Conservation (phyloP, 2,329 filamentous ascomycete genomes). For the Aureobasidium leucospermi region DNA sequence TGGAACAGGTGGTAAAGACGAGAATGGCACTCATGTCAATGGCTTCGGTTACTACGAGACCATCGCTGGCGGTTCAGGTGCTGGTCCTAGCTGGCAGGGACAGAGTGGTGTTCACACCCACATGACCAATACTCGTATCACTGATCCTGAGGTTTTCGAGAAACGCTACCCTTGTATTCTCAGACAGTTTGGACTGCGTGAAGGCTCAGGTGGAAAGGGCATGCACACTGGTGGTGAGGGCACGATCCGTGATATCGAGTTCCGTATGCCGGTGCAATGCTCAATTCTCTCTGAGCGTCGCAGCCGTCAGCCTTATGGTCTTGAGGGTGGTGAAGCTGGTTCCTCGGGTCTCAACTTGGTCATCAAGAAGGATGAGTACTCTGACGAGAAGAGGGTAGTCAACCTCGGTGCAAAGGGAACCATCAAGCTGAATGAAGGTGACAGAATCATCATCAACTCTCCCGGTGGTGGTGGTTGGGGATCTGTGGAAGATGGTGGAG, state of each 20-base stretch:
- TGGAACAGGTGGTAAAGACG: conserved; percentile 60
- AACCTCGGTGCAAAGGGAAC: conserved; percentile 11
- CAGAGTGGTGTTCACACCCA: conserved; percentile 65
- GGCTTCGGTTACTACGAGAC: conserved; percentile 80
- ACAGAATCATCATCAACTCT: conserved; percentile 12
- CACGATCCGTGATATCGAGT: conserved; percentile 67
- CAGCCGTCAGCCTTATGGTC: conserved; percentile 66
- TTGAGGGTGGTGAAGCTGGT: conserved; percentile 70
- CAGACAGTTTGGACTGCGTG: conserved; percentile 55
- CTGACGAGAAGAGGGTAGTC: conserved; percentile 1
- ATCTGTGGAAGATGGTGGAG: not conserved
- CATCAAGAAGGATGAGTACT: conserved; percentile 40
- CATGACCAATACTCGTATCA: conserved; percentile 76
- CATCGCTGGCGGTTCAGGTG: conserved; percentile 65
- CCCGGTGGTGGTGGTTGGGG: conserved; percentile 13
- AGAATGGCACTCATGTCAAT: conserved; percentile 46
- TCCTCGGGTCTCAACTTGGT: conserved; percentile 73
- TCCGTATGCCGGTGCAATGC: conserved; percentile 65
- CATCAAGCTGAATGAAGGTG: conserved; percentile 2
- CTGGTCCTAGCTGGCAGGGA: conserved; percentile 62
- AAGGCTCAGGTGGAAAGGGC: conserved; percentile 54
- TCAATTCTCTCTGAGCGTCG: conserved; percentile 67
- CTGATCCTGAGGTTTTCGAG: conserved; percentile 68
- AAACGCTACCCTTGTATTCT: conserved; percentile 63
- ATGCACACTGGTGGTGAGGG: conserved; percentile 61